phyloP scores from a whole-genome alignment of 129 eudicot genomes.

The Erigeron canadensis region DNA sequence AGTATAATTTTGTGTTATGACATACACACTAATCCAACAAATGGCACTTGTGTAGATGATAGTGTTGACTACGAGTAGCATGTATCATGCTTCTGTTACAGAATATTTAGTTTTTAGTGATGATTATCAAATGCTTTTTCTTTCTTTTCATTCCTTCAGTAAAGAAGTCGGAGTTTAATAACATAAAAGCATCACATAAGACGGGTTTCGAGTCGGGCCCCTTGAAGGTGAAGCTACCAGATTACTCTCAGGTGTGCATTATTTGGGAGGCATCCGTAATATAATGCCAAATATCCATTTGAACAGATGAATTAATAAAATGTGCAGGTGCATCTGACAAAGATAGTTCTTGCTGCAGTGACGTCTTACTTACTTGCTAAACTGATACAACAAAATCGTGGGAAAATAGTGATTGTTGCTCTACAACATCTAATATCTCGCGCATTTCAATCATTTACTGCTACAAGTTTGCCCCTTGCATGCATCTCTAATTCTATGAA shows the following conservation, averaged over 20 bases:
- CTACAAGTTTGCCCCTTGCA: slow-evolving; percentile 65
- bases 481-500: slow-evolving; percentile 69
- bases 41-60: not conserved
- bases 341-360: slow-evolving; percentile 45
- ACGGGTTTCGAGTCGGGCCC: slow-evolving; percentile 14
- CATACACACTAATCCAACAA: no score
- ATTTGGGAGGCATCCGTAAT: slow-evolving; percentile 21
- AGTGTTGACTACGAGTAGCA: not conserved
- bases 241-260: slow-evolving; percentile 50
- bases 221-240: slow-evolving; percentile 32
- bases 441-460: slow-evolving; percentile 39
- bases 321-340: slow-evolving; percentile 55
- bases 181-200: slow-evolving; percentile 28
- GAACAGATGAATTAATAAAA: slow-evolving; percentile 28
- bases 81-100: slow-evolving; percentile 9
- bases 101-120: not conserved
- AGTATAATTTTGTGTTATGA: no score
- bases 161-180: slow-evolving; percentile 40
- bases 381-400: slow-evolving; percentile 36
- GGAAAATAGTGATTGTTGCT: slow-evolving; percentile 24
- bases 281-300: slow-evolving; percentile 20
- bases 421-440: slow-evolving; percentile 30
- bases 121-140: not conserved
- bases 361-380: slow-evolving; percentile 45
- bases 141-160: slow-evolving; percentile 22